Percentiles rank a stretch among this genome's conserved stretches.
Conservation (phyloP, 495 filamentous ascomycete genomes). For the Neurospora sp. region DNA sequence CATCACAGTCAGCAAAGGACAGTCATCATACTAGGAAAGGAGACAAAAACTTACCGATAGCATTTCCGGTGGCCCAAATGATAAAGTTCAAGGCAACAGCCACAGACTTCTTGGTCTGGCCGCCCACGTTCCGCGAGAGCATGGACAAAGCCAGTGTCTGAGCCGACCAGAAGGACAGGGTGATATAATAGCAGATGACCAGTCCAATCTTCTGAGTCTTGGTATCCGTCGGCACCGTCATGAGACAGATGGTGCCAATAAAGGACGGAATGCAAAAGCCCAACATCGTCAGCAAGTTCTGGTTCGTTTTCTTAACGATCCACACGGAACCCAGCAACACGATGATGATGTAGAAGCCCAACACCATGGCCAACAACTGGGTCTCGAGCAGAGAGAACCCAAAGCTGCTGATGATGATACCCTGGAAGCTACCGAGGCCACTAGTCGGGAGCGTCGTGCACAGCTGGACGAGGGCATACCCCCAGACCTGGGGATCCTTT, state of each 20-base stretch:
- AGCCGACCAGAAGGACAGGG: constrained; percentile 48
- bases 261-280: constrained; percentile 54
- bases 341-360: constrained; percentile 61
- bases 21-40: not conserved
- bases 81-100: constrained; percentile 40
- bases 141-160: constrained; percentile 45
- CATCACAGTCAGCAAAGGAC: not conserved
- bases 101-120: constrained; percentile 46
- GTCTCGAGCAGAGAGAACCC: constrained; percentile 42
- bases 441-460: constrained; percentile 60
- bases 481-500: constrained; percentile 39
- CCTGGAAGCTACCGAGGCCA: constrained; percentile 57
- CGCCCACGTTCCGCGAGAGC: constrained; percentile 42
- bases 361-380: constrained; percentile 56
- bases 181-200: constrained; percentile 47
- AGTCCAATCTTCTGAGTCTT: constrained; percentile 38
- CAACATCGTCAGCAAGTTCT: constrained; percentile 57
- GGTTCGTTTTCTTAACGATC: constrained; percentile 51
- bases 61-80: constrained; percentile 41
- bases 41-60: constrained; percentile 23
- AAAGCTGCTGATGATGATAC: constrained; percentile 47
- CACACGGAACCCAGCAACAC: constrained; percentile 53
- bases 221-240: constrained; percentile 38
- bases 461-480: constrained; percentile 46
- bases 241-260: constrained; percentile 46